A percentile compares a stretch with the other conserved stretches of the same genome.
Evolutionary conservation across 148 eudicot species (phyloP).

Genomic region (Heliosperma pusillum): DNA sequence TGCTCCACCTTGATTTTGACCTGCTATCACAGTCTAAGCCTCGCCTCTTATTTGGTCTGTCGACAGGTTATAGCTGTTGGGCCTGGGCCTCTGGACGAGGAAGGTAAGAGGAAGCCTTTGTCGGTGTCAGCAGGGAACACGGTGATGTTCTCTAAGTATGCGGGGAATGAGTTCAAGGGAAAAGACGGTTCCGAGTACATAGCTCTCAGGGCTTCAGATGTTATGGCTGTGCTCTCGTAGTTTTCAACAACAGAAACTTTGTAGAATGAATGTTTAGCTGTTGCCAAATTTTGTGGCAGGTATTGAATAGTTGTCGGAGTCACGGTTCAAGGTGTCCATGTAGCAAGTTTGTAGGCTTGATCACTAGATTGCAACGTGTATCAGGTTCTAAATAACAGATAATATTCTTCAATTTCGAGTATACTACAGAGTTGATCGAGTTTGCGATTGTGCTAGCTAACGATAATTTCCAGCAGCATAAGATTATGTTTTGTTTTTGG

Average conservation of each 20-base stretch:
- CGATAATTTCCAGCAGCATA: too few relatives aligned
- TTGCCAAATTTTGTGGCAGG: conserved; percentile 16
- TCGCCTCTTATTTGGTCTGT: neutral
- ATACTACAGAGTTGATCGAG: too few relatives aligned
- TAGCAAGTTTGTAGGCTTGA: neutral
- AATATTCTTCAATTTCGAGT: too few relatives aligned
- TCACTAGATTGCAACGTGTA: too few relatives aligned
- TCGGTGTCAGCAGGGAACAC: conserved; percentile 65
- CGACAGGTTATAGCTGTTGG: conserved; percentile 76
- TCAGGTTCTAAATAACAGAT: too few relatives aligned
- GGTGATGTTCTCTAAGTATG: conserved; percentile 79
- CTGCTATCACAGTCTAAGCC: neutral
- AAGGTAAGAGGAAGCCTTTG: conserved; percentile 62
- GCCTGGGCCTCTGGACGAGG: conserved; percentile 73
- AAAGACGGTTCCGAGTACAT: conserved; percentile 75
- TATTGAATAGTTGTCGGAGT: neutral
- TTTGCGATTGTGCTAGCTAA: too few relatives aligned
- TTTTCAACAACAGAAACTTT: neutral
- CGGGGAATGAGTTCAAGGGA: conserved; percentile 87
- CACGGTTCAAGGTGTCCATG: neutral
- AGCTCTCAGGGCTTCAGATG: conserved; percentile 64
- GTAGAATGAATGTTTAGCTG: conserved; percentile 1
- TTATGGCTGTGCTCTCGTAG: conserved; percentile 60
- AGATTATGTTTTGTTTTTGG: too few relatives aligned
- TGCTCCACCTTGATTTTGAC: neutral